phyloP scores from a whole-genome alignment of 2,329 filamentous ascomycete species.

The Orbilia ellipsospora region DNA sequence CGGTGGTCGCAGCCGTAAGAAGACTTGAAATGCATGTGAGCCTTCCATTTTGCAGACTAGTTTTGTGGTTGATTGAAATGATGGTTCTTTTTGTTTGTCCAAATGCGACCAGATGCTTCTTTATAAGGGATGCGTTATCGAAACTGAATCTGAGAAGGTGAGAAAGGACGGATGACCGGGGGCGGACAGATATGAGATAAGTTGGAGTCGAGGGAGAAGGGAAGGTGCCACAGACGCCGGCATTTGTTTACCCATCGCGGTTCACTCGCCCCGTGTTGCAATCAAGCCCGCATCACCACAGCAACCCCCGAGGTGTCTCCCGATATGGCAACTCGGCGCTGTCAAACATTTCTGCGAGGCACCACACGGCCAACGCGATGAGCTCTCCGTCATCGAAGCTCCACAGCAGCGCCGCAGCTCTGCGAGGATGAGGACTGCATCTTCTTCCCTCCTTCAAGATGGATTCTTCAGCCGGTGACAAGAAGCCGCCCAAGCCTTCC shows the following conservation, averaged over 20 bases:
- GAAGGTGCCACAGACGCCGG: neutral
- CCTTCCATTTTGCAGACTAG: constrained; percentile 28
- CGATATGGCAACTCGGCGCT: neutral
- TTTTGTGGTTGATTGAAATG: neutral
- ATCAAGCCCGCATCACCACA: constrained; percentile 24
- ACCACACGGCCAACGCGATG: constrained; percentile 19
- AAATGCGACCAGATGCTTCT: neutral
- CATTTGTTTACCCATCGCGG: constrained; percentile 4
- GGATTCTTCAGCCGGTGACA: constrained; percentile 45
- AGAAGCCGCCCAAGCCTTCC: constrained; percentile 41
- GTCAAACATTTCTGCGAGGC: constrained; percentile 21
- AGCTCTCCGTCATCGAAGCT: neutral
- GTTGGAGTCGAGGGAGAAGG: neutral
- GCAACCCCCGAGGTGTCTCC: constrained; percentile 14
- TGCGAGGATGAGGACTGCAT: constrained; percentile 10
- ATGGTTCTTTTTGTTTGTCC: neutral
- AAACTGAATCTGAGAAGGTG: neutral
- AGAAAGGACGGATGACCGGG: neutral
- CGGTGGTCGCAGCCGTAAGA: constrained; percentile 44
- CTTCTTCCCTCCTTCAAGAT: constrained; percentile 18
- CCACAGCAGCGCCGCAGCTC: neutral
- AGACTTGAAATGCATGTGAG: constrained; percentile 47
- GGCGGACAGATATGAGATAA: constrained; percentile 6
- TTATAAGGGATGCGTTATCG: neutral
- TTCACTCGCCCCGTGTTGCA: constrained; percentile 1